Percentiles rank a stretch among this genome's conserved stretches.
phyloP scores from a whole-genome alignment of 2,329 filamentous ascomycete genomes.

The Lecanicillium sp. region DNA sequence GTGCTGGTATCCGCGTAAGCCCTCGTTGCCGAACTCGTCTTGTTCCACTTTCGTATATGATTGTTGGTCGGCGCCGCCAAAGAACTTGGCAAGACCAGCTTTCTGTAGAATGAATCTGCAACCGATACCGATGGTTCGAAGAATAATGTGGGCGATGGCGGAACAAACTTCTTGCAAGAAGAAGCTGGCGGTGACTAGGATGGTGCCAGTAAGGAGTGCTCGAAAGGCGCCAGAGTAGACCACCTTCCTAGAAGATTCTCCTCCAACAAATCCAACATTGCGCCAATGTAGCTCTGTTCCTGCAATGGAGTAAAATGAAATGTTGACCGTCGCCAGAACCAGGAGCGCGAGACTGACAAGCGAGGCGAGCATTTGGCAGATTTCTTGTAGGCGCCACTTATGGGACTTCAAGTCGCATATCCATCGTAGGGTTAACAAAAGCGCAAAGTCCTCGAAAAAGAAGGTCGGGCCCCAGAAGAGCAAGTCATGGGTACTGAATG shows the following conservation, averaged over 20 bases:
- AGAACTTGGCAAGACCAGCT: background rate
- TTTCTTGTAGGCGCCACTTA: background rate
- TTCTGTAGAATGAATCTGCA: background rate
- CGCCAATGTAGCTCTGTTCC: conserved; percentile 26
- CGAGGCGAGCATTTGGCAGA: background rate
- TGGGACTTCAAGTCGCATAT: background rate
- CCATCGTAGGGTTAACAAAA: background rate
- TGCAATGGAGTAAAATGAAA: conserved; percentile 27
- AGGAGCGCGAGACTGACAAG: background rate
- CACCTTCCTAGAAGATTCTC: conserved; percentile 20
- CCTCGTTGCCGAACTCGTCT: background rate
- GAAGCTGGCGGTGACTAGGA: conserved; percentile 17
- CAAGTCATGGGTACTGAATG: background rate
- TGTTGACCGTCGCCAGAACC: conserved; percentile 14
- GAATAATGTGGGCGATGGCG: conserved; percentile 15
- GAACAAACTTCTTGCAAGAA: conserved; percentile 20
- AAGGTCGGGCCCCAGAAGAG: conserved; percentile 9
- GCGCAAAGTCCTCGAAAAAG: background rate
- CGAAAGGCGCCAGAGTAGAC: conserved; percentile 22
- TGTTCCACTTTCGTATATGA: background rate
- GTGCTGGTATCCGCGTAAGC: background rate
- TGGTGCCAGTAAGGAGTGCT: conserved; percentile 11
- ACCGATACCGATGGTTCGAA: conserved; percentile 19
- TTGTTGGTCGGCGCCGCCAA: background rate
- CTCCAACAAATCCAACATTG: conserved; percentile 21